These are phyloP conservation scores for Scolecobasidium constrictum DNA, from an alignment of 2,329 filamentous ascomycete genomes.

Conservation along the genomic window DNA sequence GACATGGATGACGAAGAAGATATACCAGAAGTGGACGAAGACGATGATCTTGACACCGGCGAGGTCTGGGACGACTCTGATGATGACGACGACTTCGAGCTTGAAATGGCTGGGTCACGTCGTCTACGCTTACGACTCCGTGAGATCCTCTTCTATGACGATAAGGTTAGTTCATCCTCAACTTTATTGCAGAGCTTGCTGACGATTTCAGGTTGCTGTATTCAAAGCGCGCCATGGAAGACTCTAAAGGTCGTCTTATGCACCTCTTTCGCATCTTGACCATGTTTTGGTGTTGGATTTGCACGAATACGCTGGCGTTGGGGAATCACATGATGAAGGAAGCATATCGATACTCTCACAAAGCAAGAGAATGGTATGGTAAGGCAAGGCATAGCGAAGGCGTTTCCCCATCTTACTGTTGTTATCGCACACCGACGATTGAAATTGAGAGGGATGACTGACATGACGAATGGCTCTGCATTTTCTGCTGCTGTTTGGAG, in stretches of 20 bases:
- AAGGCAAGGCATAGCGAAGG: too few species aligned
- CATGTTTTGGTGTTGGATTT: not conserved
- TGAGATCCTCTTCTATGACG: conserved; percentile 77
- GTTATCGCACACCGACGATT: too few species aligned
- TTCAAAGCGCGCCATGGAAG: conserved; percentile 63
- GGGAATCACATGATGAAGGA: not conserved
- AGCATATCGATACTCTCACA: not conserved
- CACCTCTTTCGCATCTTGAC: not conserved
- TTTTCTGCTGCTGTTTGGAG: too few species aligned
- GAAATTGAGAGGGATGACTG: too few species aligned
- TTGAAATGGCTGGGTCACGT: conserved; percentile 32
- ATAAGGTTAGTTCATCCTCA: too few species aligned
- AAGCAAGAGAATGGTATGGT: too few species aligned
- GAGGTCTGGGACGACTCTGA: conserved; percentile 35
- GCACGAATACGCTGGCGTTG: conserved; percentile 1
- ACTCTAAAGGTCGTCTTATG: conserved; percentile 16
- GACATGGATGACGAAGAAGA: conserved; percentile 24
- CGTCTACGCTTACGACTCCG: conserved; percentile 48
- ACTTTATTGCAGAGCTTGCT: too few species aligned
- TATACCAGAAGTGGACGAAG: not conserved
- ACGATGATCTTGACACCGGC: conserved; percentile 37
- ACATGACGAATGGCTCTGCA: too few species aligned
- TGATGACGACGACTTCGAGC: conserved; percentile 38
- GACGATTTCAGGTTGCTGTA: too few species aligned
- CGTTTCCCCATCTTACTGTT: too few species aligned